Evolutionary conservation across 2,329 filamentous ascomycete genomes (phyloP), one percentile per base, ranked within the genome.

Genomic region (Calycina marina): DNA sequence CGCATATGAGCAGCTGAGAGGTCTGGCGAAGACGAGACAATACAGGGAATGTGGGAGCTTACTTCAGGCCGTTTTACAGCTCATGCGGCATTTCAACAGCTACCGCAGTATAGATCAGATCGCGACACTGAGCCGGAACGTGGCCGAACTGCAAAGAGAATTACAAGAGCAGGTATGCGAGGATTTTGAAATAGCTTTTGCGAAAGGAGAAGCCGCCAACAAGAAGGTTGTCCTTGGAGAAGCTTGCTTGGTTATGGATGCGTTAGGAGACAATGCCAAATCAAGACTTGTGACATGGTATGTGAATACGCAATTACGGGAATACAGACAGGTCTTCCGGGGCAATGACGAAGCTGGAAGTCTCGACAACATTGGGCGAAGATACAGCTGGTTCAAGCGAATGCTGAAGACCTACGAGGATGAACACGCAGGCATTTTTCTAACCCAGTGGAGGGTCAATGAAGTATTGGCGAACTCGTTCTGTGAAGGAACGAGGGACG

Each of bases 81-180:
- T 98, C 28, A 94, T 96, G 81, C 82, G 82, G 44, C 86, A 98
- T 59, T 98, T 98, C 68, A 93, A 93, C 60, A 92, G 83, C 56
- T 98, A 96, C 56, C 69, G 90, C 37, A 93, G 85, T 47, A 96
- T 98, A 46, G 88, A 96, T 53, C 90, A 98, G 65, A 96, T 98
- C 52, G 90, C 90, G 16, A 81, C 81, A 1, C 65, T 98, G 41
- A 93, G 84, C 52, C 75, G 84, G 31, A 93, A 92, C 48, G 90
- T 98, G 20, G 79, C 85, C 4, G 90, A 96, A 47, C 66, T 98
- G 41, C 90, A 98, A 59, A 67, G 86, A 38, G 86, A 94, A 55
- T 60, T 98, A 37, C 61, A 94, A 36, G 90, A 98, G 60, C 90
- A 98, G 57, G 79, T 98, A n/a, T 98, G 90, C 54, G 90, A 96